Percentiles rank a stretch among this genome's conserved stretches.
Conservation (phyloP, 257 asterid species). For the Nicotiana paniculata region DNA sequence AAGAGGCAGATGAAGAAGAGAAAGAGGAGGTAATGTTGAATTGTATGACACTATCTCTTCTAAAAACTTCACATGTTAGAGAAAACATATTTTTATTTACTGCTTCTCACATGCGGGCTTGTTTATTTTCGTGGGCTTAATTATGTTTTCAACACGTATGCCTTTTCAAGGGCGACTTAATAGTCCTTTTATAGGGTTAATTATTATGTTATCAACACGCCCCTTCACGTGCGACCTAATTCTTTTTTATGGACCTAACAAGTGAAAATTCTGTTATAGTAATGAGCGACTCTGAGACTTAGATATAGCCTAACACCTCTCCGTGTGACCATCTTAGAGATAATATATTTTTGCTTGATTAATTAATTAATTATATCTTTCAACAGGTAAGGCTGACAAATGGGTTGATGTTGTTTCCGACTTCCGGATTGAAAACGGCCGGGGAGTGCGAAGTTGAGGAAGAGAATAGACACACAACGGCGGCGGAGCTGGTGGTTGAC, state of each 20-base stretch:
- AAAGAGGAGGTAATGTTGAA: background rate
- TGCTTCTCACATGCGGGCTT: too few species aligned
- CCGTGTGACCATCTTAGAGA: background rate
- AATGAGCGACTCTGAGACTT: background rate
- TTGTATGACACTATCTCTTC: too few species aligned
- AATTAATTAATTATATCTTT: too few species aligned
- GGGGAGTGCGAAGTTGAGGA: background rate
- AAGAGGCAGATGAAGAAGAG: conserved; percentile 5
- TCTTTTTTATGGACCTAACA: background rate
- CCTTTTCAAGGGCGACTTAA: too few species aligned
- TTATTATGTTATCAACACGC: background rate
- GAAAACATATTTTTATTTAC: too few species aligned
- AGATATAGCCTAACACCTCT: too few species aligned
- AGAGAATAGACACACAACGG: background rate
- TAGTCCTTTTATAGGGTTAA: too few species aligned
- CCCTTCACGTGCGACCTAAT: background rate
- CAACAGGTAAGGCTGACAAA: background rate
- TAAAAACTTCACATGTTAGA: too few species aligned
- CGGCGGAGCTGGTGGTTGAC: conserved; percentile 7
- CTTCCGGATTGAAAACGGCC: background rate
- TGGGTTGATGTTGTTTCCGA: background rate
- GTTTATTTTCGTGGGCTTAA: background rate
- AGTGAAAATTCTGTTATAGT: too few species aligned
- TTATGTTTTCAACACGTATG: background rate
- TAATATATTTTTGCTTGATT: too few species aligned